Base-by-base conservation (phyloP, 202 grass and related monocot genomes). In the Setaria viridis region DNA sequence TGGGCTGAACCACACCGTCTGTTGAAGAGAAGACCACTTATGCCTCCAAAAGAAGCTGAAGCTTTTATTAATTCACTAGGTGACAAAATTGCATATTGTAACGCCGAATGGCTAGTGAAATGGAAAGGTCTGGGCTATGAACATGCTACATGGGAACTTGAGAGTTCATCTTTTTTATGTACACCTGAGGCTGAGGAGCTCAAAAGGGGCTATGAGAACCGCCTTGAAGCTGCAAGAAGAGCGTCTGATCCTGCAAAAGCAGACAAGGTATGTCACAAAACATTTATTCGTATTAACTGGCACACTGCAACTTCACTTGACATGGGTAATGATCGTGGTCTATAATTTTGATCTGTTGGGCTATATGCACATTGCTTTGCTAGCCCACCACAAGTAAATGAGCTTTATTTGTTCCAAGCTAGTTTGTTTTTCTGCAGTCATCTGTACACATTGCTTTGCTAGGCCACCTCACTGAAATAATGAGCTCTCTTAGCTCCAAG, bases 51-150 rank as follows among this genome's bases (percentile, higher is more conserved):
- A 83, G 74, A 83, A 81, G 92, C 93, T 69, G 85, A 93, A 82
- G 77, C 45, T 6, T 93, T 95, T 78, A 95, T 93, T 78, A 62
- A 78, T 30, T 83, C 77, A 14, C 53, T 86, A 37, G 85, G 77
- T 78, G 65, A 90, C 72, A 84, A 74, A 37, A 60, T 88, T 48
- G 43, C 70, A 77, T 91, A 77, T 68, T 95, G 91, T 83, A 93
- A 95, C 82, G 80, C 51, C 2, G 95, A 98, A 84, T 98, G 91
- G 91, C 78, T 95, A 59, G 95, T 98, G 47, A 98, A 98, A 88
- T 98, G 95, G 95, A 92, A 91, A 42, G 93, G 85, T 74, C 76
- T 93, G 63, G 93, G 91, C 6, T 95, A 98, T 46, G 95, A 98
- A 72, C 74, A 95, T 53, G 87, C 89, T 11, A 98, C 95, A 72